phyloP scores from a whole-genome alignment of 2,329 filamentous ascomycete genomes.

The Nemania sp. region DNA sequence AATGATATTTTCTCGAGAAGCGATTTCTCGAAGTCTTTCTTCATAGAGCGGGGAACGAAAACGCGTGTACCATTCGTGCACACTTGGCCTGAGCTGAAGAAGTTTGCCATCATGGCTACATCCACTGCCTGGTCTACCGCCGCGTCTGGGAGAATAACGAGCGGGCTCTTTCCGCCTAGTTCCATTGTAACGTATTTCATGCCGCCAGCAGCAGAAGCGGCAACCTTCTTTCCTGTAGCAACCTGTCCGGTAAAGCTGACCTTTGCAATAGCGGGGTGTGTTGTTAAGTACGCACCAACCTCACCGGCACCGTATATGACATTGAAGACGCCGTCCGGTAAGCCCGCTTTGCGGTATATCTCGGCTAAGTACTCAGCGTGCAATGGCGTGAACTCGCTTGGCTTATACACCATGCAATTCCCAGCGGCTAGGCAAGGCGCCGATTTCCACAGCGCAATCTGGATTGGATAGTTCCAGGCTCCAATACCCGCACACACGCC shows the following conservation, averaged over 20 bases:
- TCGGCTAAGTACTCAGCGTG: conserved; percentile 76
- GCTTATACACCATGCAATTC: conserved; percentile 91
- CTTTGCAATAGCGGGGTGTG: conserved; percentile 75
- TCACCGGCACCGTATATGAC: conserved; percentile 80
- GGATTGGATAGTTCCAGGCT: conserved; percentile 91
- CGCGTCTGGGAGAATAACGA: conserved; percentile 79
- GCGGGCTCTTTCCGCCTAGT: conserved; percentile 82
- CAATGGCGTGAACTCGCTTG: conserved; percentile 84
- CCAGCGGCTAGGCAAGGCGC: conserved; percentile 83
- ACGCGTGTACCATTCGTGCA: conserved; percentile 92
- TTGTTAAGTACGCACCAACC: conserved; percentile 74
- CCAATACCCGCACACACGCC: conserved; percentile 87
- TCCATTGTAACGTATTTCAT: conserved; percentile 96
- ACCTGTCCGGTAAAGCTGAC: conserved; percentile 91
- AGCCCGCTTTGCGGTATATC: conserved; percentile 76
- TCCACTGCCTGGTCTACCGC: conserved; percentile 80
- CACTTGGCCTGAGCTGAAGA: conserved; percentile 88
- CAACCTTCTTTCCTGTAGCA: conserved; percentile 79
- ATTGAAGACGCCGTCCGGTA: conserved; percentile 84
- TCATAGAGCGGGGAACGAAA: conserved; percentile 71
- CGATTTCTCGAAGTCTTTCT: conserved; percentile 67
- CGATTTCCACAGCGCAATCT: conserved; percentile 89
- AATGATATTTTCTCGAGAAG: conserved; percentile 71
- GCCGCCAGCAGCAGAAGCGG: conserved; percentile 69
- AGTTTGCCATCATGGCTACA: conserved; percentile 91